Evolutionary conservation across 2,329 filamentous ascomycete genomes (phyloP), one percentile per base, ranked within the genome.

Genomic region (Stagonosporopsis cucurbitacearum): DNA sequence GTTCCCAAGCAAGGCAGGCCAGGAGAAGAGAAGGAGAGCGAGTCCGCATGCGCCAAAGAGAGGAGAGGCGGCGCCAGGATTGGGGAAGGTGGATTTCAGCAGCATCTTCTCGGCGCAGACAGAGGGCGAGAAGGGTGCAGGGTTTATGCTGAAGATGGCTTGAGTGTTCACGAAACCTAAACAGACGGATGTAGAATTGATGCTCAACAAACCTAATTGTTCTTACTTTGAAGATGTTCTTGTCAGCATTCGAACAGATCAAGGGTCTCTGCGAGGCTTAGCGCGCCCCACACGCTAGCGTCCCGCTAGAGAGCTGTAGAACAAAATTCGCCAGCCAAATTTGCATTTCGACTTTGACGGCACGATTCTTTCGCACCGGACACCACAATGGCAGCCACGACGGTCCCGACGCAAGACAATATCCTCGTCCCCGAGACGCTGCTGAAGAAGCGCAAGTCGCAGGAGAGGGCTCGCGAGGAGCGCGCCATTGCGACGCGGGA

Each of bases 371-470:
- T 56, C 53, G 53, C 53, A 56, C 53, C 53, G 53, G 53, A 56
- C 53, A 56, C 53, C 53, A 51, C 20, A 51, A 41, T 50, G 37
- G 25, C 49, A 40, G 78, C 76, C 78, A 96, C 92, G 83, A 88
- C 88, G 82, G 91, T 96, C 77, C 92, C 95, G 71, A 96, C 92
- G 81, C 83, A 93, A 82, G 91, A 97, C 81, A 90, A 98, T 81
- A 88, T 99, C 80, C 86, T 98, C 80, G 92, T 98, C 79, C 95
- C 95, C 73, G 95, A 99, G 91, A 99, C 95, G 75, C 91, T 99
- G 77, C 88, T 99, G 81, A 99, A 99, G 91, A 99, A 99, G 92
- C 91, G 95, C 86, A 99, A 99, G 92, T 92, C 88, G 81, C 94
- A 97, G 85, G 95, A 99, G 88, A 96, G 97, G 88, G 92, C 93